Conservation (phyloP, 176 grass and related monocot genomes). For the Ensete glaucum region DNA sequence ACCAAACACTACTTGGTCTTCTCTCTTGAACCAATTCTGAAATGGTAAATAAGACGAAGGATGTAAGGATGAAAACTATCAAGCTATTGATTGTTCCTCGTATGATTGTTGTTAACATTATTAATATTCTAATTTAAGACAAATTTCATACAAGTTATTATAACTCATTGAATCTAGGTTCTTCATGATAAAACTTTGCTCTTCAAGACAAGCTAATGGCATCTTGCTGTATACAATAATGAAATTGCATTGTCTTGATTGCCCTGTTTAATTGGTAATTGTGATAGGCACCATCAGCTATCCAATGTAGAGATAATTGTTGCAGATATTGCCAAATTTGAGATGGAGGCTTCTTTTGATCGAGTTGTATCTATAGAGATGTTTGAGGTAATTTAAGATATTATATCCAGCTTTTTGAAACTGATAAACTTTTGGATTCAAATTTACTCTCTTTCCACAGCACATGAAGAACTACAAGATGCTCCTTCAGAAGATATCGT, state of each 20-base stretch:
- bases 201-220: not conserved
- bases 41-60: too few relatives aligned
- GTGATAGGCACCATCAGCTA: slow-evolving; percentile 48
- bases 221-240: not conserved
- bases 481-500: slow-evolving; percentile 92
- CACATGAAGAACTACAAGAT: slow-evolving; percentile 99
- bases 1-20: too few relatives aligned
- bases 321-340: slow-evolving; percentile 82
- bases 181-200: not conserved
- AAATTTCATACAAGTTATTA: too few relatives aligned
- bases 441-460: slow-evolving; percentile 27
- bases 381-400: slow-evolving; percentile 59
- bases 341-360: slow-evolving; percentile 89
- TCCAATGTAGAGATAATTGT: slow-evolving; percentile 86
- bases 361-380: slow-evolving; percentile 91
- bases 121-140: too few relatives aligned
- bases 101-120: too few relatives aligned
- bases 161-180: not conserved
- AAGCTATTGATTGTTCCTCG: too few relatives aligned
- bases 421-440: not conserved
- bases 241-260: not conserved
- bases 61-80: too few relatives aligned
- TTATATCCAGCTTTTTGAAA: not conserved
- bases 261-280: not conserved
- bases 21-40: too few relatives aligned